Base-by-base conservation (phyloP, 176 grass and related monocot genomes). In the Bolboschoenus planiculmis region DNA sequence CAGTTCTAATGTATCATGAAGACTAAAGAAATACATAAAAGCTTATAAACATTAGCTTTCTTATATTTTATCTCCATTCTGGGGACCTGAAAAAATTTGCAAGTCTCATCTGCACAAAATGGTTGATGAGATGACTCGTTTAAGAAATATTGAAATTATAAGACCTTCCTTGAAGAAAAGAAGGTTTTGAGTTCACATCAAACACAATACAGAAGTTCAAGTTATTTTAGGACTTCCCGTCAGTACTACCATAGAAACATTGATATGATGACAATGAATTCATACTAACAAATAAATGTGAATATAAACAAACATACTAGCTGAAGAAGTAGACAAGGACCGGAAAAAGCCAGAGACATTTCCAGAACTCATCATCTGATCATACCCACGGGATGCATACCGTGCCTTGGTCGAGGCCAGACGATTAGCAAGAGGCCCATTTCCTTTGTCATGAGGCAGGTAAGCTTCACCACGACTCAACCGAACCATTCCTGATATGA, bases 381-480 rank as follows among this genome's bases (percentile, higher is more conserved):
- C 87, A 86, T 93, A 93, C 86, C 89, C 68, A 84, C 84, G 48
- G 88, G 83, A 79, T 77, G 80, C 81, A 87, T 88, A 91, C 21
- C 85, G 84, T 15, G 89, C 86, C 59, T 85, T 94, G 51, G 84
- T 87, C 59, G 88, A 89, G 71, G 82, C 55, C 68, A 98, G 81
- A 46, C 87, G 87, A 85, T 85, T 86, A 50, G 86, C 56, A 55
- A 86, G 87, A 84, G 90, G 79, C 78, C 90, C 90, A 86, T 95
- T 98, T 59, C 96, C 92, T 86, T 95, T 98, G 88, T 98, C 96
- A 84, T 95, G 95, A 83, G 96, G 96, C 83, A 98, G 88, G 86
- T 98, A 98, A 73, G 92, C 96, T 95, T 98, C 92, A 44, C 96
- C 90, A 64, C 91, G 92, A 78, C 92, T 98, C 80, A 98, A 83